Conservation (phyloP, 345 rosid genomes). For the Hypericum perforatum region DNA sequence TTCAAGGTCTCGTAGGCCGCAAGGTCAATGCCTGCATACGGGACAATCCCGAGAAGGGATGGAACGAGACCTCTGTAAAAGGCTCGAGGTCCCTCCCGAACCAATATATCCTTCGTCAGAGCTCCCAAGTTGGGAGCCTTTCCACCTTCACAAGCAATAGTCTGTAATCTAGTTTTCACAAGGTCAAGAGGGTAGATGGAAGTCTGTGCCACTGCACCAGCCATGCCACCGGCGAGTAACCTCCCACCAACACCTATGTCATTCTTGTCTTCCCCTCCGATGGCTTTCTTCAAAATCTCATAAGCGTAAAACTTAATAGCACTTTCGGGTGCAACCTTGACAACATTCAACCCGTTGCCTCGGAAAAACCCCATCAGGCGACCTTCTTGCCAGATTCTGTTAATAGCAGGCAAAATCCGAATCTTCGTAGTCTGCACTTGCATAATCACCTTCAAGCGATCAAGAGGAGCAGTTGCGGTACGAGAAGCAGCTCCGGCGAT, state of each 20-base stretch:
- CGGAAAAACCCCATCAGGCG: conserved; percentile 59
- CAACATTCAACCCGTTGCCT: conserved; percentile 73
- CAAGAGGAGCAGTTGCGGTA: conserved; percentile 84
- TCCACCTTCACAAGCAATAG: conserved; percentile 52
- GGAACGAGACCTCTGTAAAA: conserved; percentile 82
- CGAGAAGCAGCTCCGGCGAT: conserved; percentile 89
- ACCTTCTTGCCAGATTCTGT: conserved; percentile 53
- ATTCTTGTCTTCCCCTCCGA: conserved; percentile 44
- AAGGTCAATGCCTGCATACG: conserved; percentile 94
- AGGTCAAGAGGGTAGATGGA: conserved; percentile 85
- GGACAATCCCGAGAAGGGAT: conserved; percentile 80
- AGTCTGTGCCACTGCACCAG: conserved; percentile 91
- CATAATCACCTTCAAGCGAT: conserved; percentile 71
- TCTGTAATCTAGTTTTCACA: conserved; percentile 86
- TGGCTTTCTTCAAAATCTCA: conserved; percentile 55
- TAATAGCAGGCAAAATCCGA: conserved; percentile 49
- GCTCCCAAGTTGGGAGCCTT: conserved; percentile 47
- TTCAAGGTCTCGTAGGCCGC: conserved; percentile 82
- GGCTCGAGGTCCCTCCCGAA: conserved; percentile 81
- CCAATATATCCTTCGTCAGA: conserved; percentile 58
- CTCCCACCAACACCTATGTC: conserved; percentile 56
- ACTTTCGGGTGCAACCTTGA: conserved; percentile 92
- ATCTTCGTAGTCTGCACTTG: conserved; percentile 70
- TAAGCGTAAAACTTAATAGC: conserved; percentile 76
- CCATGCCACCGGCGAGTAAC: conserved; percentile 75